Base-by-base conservation (phyloP, 1,284 basidiomycete species). In the Malassezia furfur region DNA sequence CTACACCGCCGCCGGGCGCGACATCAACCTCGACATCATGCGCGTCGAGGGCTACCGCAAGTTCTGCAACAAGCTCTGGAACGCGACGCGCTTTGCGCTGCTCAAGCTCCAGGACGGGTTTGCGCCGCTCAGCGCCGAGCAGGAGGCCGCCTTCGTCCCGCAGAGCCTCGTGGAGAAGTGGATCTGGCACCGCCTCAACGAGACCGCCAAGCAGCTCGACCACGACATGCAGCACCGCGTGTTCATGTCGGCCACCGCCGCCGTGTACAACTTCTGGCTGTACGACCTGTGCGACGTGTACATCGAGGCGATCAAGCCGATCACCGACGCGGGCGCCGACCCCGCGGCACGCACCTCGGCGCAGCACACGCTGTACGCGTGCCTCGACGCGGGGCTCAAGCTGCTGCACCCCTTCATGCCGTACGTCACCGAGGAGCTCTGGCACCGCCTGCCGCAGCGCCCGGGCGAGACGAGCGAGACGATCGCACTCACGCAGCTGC, bases 21-120 rank as follows among this genome's bases (percentile, higher is more conserved):
- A 74, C 52, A 69, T 74, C 57, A 72, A 72, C 59, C 65, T 98
- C 61, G 91, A 98, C 76, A 91, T 98, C 68, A 77, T 88, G 61
- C 85, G 91, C 60, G 91, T 98, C n/a, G 93, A 98, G 78, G 93
- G 93, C 6, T 98, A 98, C 78, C 84, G 94, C 76, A 98, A 98
- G 69, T 76, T 96, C 81, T 98, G 94, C 80, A 98, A 99, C 80
- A 98, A 98, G 80, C 85, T 99, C 30, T 98, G 94, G 83, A 98
- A 99, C 75, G 94, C 94, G 1, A 98, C 91, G 56, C 93, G 93
- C 76, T 98, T 99, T 70, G 93, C 91, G 22, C 63, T 74, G 31
- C 59, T 72, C 53, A 74, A 74, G 61, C 67, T 74, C 36, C 68
- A 74, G 51, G 62, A 63, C 35, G 65, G 62, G 21, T 74, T 69